These are phyloP conservation scores for Phylloporus rhodoxanthus DNA, from an alignment of 768 basidiomycete genomes.

Conservation along the genomic window DNA sequence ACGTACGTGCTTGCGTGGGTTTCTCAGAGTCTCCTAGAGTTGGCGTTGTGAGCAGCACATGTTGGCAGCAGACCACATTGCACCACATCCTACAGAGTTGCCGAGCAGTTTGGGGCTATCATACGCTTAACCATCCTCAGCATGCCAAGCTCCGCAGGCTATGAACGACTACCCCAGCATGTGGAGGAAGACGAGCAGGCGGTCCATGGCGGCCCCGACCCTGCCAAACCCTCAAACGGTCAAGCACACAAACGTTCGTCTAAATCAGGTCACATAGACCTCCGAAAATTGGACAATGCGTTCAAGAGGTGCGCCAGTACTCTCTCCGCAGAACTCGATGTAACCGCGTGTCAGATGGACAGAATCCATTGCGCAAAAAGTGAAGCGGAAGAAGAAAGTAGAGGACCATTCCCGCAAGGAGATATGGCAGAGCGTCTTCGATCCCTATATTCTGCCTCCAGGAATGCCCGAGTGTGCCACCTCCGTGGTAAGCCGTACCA, in stretches of 20 bases:
- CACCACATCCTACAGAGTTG: slow-evolving; percentile 3
- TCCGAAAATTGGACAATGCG: slow-evolving; percentile 72
- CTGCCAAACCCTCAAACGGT: slow-evolving; percentile 23
- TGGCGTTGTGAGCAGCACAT: slow-evolving; percentile 1
- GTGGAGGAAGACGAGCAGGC: slow-evolving; percentile 36
- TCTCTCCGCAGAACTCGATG: not conserved
- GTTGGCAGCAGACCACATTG: slow-evolving; percentile 17
- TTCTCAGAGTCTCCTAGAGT: slow-evolving; percentile 9
- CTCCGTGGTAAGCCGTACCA: slow-evolving; percentile 12
- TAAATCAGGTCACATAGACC: slow-evolving; percentile 65
- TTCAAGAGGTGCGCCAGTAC: slow-evolving; percentile 59
- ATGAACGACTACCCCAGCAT: slow-evolving; percentile 42
- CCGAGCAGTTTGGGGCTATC: not conserved
- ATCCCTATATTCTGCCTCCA: slow-evolving; percentile 45
- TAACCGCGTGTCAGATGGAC: slow-evolving; percentile 56
- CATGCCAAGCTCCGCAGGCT: slow-evolving; percentile 43
- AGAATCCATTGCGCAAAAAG: slow-evolving; percentile 78
- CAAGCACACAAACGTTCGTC: slow-evolving; percentile 29
- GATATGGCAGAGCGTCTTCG: slow-evolving; percentile 79
- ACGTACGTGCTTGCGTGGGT: not conserved
- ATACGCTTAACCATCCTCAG: slow-evolving; percentile 2
- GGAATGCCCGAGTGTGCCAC: slow-evolving; percentile 26
- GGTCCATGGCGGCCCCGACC: slow-evolving; percentile 30
- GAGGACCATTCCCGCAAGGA: slow-evolving; percentile 59
- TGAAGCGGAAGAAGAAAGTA: slow-evolving; percentile 72